These are phyloP conservation scores for Cladophialophora yegresii DNA, from an alignment of 2,329 filamentous ascomycete species.

Conservation along the genomic window DNA sequence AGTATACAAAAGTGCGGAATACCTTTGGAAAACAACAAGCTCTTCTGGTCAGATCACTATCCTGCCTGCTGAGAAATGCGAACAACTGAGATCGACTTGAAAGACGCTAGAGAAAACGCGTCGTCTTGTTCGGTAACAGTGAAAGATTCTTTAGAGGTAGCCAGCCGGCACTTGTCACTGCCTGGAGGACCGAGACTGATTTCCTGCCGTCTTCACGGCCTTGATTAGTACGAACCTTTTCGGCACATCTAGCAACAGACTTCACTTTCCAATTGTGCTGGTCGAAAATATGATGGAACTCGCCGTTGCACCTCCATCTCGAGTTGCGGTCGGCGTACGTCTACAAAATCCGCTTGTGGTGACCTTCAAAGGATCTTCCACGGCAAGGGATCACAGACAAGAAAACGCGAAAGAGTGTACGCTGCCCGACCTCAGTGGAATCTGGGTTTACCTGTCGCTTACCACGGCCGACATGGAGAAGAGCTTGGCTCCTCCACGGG, in stretches of 20 bases:
- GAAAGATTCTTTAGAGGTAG: neutral
- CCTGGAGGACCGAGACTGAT: neutral
- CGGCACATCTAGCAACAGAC: neutral
- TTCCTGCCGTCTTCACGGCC: neutral
- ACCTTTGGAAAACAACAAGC: neutral
- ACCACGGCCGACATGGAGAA: constrained; percentile 27
- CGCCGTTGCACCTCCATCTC: constrained; percentile 27
- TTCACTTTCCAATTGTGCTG: neutral
- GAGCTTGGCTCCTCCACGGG: constrained; percentile 29
- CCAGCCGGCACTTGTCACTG: neutral
- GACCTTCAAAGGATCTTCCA: constrained; percentile 17
- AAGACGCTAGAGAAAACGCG: neutral
- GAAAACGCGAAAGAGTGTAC: constrained; percentile 7
- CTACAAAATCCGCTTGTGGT: constrained; percentile 28
- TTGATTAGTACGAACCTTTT: neutral
- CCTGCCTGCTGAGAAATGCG: neutral
- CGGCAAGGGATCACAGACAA: constrained; percentile 1
- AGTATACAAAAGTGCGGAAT: constrained; percentile 19
- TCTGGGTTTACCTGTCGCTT: constrained; percentile 35
- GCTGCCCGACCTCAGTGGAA: constrained; percentile 24
- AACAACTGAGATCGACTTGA: neutral
- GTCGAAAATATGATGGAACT: constrained; percentile 26
- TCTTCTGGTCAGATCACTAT: neutral
- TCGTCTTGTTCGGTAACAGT: neutral
- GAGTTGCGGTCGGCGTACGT: constrained; percentile 25